Conservation (phyloP, 2,329 filamentous ascomycete species). For the Phaeosphaeriaceae sp. region DNA sequence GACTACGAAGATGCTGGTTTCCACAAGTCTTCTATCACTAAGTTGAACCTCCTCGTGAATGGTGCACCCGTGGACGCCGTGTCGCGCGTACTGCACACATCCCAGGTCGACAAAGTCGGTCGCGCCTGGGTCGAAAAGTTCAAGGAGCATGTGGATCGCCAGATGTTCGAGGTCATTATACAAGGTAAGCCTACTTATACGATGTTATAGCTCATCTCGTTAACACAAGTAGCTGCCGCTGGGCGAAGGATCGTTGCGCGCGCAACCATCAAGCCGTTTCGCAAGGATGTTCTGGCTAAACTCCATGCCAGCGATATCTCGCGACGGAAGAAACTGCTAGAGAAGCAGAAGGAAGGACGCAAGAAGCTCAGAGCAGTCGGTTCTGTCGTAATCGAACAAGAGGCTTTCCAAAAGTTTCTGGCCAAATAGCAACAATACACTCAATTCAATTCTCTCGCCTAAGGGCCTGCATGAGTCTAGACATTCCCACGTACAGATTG, state of each 20-base stretch:
- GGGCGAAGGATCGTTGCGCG: conserved; percentile 85
- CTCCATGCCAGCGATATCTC: conserved; percentile 90
- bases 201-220: background rate
- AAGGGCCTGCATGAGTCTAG: background rate
- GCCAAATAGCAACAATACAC: conserved; percentile 62
- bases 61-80: conserved; percentile 93
- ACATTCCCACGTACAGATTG: background rate
- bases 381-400: conserved; percentile 95
- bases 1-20: conserved; percentile 97
- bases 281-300: conserved; percentile 94
- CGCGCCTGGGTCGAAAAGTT: conserved; percentile 93
- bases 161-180: conserved; percentile 97
- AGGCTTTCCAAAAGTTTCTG: conserved; percentile 93
- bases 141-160: conserved; percentile 93
- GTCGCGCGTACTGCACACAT: conserved; percentile 84
- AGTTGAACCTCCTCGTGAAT: conserved; percentile 93
- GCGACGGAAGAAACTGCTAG: conserved; percentile 82
- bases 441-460: background rate
- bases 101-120: conserved; percentile 81
- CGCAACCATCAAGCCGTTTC: conserved; percentile 94
- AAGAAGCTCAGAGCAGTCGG: conserved; percentile 84
- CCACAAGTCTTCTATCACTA: conserved; percentile 79
- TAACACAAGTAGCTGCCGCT: conserved; percentile 66
- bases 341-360: conserved; percentile 95
- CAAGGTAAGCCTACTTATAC: conserved; percentile 56